Percentiles rank a stretch among this genome's conserved stretches.
phyloP scores from a whole-genome alignment of 1,139 yeast genomes.

The Candida sp. region DNA sequence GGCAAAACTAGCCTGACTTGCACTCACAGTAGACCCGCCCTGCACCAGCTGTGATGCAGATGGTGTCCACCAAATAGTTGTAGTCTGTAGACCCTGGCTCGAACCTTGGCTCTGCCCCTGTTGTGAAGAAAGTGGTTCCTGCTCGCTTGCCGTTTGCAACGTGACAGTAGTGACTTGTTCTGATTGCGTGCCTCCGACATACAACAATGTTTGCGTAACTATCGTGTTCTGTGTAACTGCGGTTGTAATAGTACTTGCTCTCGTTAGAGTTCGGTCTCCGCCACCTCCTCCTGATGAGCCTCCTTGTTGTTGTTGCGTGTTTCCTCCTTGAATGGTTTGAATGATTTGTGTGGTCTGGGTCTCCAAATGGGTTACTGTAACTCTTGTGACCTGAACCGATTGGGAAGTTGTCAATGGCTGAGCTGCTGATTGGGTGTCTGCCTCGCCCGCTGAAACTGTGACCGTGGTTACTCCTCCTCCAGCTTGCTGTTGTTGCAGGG shows the following conservation, averaged over 20 bases:
- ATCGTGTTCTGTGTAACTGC: slow-evolving; percentile 1
- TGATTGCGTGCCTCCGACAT: not conserved
- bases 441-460: not conserved
- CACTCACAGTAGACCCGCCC: not conserved
- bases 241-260: not conserved
- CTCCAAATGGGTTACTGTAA: not conserved
- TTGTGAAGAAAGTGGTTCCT: not conserved
- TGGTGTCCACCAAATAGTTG: slow-evolving; percentile 3
- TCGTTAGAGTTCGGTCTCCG: not conserved
- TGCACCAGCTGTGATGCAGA: not conserved
- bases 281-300: not conserved
- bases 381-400: not conserved
- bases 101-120: not conserved
- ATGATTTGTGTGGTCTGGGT: not conserved
- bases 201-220: not conserved
- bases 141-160: slow-evolving; percentile 1
- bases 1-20: slow-evolving; percentile 1
- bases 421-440: not conserved
- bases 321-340: not conserved
- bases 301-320: not conserved
- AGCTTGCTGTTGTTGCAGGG: not conserved
- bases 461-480: not conserved
- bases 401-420: not conserved
- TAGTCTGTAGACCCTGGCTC: not conserved
- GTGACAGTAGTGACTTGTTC: slow-evolving; percentile 1